Percentiles rank a stretch among this genome's conserved stretches.
These are phyloP conservation scores for Lentinula aciculospora DNA, from an alignment of 768 basidiomycete species.

Conservation along the genomic window DNA sequence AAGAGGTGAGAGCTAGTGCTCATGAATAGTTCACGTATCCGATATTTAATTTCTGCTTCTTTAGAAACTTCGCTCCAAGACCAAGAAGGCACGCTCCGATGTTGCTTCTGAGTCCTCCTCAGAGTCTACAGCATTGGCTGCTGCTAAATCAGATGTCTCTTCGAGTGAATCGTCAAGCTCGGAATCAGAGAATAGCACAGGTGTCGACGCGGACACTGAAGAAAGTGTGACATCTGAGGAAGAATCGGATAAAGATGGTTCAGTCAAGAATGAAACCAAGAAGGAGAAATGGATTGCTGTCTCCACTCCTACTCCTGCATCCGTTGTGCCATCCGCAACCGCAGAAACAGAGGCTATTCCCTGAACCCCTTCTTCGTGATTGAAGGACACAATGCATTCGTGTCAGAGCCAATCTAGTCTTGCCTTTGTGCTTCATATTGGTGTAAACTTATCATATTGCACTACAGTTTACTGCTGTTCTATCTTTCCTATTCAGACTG, in stretches of 20 bases:
- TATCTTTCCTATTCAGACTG: not conserved
- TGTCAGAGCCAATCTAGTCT: not conserved
- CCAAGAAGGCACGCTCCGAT: slow-evolving; percentile 37
- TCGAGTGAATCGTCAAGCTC: slow-evolving; percentile 38
- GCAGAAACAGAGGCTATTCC: not conserved
- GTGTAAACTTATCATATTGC: not conserved
- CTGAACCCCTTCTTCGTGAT: no score
- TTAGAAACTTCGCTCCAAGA: slow-evolving; percentile 51
- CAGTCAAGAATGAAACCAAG: slow-evolving; percentile 24
- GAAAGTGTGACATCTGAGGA: slow-evolving; percentile 74
- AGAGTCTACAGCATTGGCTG: slow-evolving; percentile 15
- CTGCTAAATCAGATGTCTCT: not conserved
- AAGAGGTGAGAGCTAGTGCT: slow-evolving; percentile 36
- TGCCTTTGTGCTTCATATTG: not conserved
- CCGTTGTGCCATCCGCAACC: slow-evolving; percentile 2
- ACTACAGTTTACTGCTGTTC: no score
- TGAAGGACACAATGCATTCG: not conserved
- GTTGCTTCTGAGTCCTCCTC: slow-evolving; percentile 15
- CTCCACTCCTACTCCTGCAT: slow-evolving; percentile 31
- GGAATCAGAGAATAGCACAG: slow-evolving; percentile 55
- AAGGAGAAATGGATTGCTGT: slow-evolving; percentile 79
- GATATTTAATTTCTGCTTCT: not conserved
- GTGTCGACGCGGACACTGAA: slow-evolving; percentile 70
- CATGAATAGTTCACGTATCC: slow-evolving; percentile 6
- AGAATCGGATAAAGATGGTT: slow-evolving; percentile 41